phyloP scores from a whole-genome alignment of 1,139 yeast genomes.

The Candida albicans region DNA sequence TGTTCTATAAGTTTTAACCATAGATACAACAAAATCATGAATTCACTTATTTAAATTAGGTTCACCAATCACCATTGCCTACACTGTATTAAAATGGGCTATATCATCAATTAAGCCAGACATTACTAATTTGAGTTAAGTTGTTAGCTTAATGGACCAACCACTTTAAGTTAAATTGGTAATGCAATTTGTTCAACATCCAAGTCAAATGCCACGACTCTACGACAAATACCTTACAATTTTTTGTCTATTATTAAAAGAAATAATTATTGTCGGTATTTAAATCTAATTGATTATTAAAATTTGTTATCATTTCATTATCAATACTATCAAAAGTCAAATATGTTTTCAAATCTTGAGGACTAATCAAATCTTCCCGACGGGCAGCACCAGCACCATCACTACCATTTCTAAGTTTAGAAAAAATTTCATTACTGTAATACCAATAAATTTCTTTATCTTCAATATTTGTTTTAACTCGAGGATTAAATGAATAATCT shows the following conservation, averaged over 20 bases:
- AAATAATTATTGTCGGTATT: constrained; percentile 14
- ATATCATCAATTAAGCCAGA: no score
- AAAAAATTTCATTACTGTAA: constrained; percentile 13
- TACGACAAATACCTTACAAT: no score
- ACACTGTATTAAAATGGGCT: no score
- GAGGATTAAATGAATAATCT: constrained; percentile 11
- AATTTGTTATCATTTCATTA: neutral
- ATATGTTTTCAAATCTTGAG: constrained; percentile 23
- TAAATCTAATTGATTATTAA: constrained; percentile 6
- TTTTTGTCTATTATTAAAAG: constrained; percentile 3
- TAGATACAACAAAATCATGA: no score
- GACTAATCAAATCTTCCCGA: constrained; percentile 2
- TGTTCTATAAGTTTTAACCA: no score
- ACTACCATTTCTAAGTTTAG: constrained; percentile 6
- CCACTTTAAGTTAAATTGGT: no score
- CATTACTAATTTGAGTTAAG: no score
- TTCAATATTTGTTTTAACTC: constrained; percentile 13
- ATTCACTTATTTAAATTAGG: no score
- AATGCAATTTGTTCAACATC: no score
- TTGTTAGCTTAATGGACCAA: no score
- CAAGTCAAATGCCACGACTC: no score
- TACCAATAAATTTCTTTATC: constrained; percentile 19
- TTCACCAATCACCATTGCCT: no score
- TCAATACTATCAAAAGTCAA: constrained; percentile 14
- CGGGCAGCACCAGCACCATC: neutral